Percentiles rank a stretch among this genome's conserved stretches.
Evolutionary conservation across 306 rosid species (phyloP).

Genomic region (Datisca glomerata): DNA sequence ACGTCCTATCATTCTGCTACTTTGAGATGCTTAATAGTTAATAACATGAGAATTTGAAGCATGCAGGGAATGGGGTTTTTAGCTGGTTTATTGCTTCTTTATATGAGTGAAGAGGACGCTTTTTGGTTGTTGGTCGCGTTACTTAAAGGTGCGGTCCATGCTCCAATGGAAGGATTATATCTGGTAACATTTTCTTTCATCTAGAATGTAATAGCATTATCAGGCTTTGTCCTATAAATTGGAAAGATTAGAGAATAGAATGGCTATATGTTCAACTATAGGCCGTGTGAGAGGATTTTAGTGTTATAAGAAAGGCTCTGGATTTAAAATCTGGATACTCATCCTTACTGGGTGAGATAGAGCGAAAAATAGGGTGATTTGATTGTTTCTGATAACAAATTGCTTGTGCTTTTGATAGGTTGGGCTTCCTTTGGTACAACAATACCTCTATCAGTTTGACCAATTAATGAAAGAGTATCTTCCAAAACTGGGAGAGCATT

Average conservation of each 20-base stretch:
- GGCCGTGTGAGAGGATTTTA: too few relatives aligned
- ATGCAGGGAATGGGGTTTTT: slow-evolving; percentile 97
- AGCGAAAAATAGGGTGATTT: too few relatives aligned
- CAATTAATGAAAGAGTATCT: slow-evolving; percentile 62
- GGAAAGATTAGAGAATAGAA: too few relatives aligned
- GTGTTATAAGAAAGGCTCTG: too few relatives aligned
- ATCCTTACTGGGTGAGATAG: too few relatives aligned
- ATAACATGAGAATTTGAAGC: slow-evolving; percentile 19
- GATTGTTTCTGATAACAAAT: slow-evolving; percentile 7
- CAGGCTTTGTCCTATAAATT: too few relatives aligned
- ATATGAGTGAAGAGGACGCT: slow-evolving; percentile 98
- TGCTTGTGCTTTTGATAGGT: slow-evolving; percentile 31
- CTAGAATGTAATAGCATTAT: too few relatives aligned
- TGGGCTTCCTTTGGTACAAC: slow-evolving; percentile 94
- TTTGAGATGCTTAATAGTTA: slow-evolving; percentile 3
- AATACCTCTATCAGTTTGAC: slow-evolving; percentile 79
- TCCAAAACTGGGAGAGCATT: slow-evolving; percentile 89
- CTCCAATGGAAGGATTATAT: slow-evolving; percentile 97
- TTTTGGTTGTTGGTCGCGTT: slow-evolving; percentile 96
- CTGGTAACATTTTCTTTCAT: slow-evolving; percentile 35
- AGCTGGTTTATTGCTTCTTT: slow-evolving; percentile 92
- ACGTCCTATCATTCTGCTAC: slow-evolving; percentile 8
- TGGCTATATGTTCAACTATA: too few relatives aligned
- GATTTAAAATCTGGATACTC: too few relatives aligned
- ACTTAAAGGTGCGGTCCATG: slow-evolving; percentile 97